Conservation (phyloP, 1,284 basidiomycete genomes). For the Rhodotorula sp. region DNA sequence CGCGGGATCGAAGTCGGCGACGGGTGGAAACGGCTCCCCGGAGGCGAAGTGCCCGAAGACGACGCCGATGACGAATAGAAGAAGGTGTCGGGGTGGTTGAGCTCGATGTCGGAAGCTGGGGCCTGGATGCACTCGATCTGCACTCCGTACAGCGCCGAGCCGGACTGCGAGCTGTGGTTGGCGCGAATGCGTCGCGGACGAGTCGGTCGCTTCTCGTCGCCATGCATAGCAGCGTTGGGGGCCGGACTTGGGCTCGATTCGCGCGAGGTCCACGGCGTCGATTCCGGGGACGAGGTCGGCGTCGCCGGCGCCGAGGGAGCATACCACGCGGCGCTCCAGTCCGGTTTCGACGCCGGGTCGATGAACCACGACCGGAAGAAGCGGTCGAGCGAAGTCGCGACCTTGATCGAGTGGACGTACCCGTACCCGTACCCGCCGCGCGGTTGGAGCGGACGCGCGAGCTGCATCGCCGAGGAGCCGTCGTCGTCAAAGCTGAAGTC, state of each 20-base stretch:
- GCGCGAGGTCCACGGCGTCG: conserved; percentile 1
- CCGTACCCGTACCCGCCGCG: not conserved
- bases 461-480: not conserved
- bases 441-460: not conserved
- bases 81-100: conserved; percentile 1
- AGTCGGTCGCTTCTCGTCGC: not conserved
- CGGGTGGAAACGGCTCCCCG: not conserved
- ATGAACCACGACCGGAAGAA: conserved; percentile 18
- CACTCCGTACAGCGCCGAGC: conserved; percentile 17
- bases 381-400: conserved; percentile 25
- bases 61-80: not conserved
- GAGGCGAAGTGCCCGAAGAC: not conserved
- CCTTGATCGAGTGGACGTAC: not conserved
- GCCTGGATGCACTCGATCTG: conserved; percentile 22
- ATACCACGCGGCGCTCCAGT: not conserved
- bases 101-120: not conserved
- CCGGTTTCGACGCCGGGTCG: not conserved
- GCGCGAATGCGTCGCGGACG: not conserved
- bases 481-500: not conserved
- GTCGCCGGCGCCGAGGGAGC: conserved; percentile 1
- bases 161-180: not conserved
- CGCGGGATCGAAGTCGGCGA: not conserved
- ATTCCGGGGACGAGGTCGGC: not conserved
- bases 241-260: not conserved
- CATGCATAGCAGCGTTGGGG: not conserved